Conservation (phyloP, 345 rosid species). For the Melaleuca alternifolia region DNA sequence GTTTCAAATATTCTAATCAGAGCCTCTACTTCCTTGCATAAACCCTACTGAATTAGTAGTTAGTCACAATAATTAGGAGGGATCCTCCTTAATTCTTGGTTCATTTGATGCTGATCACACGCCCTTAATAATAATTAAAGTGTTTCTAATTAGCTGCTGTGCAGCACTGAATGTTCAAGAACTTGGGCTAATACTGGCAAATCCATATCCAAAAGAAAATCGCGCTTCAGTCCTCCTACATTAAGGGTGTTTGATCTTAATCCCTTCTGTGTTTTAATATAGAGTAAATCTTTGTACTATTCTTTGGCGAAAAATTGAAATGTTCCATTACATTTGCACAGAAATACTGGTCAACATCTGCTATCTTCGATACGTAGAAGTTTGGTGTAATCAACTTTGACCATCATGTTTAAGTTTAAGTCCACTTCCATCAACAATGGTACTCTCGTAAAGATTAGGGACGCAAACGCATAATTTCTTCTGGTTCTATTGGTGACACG, state of each 20-base stretch:
- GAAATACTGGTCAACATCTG: background rate
- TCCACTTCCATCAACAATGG: background rate
- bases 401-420: background rate
- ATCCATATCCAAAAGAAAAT: background rate
- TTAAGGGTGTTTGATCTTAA: background rate
- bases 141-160: background rate
- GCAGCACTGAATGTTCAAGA: background rate
- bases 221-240: background rate
- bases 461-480: background rate
- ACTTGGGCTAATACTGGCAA: background rate
- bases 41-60: background rate
- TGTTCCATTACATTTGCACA: background rate
- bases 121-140: background rate
- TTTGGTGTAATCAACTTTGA: background rate
- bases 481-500: background rate
- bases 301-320: background rate
- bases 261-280: background rate
- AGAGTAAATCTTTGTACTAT: background rate
- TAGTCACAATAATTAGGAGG: background rate
- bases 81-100: background rate
- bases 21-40: background rate
- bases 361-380: background rate
- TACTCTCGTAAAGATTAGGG: background rate
- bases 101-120: background rate
- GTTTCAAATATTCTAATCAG: background rate